phyloP scores from a whole-genome alignment of 2,329 filamentous ascomycete species.

The Calonectria montana region DNA sequence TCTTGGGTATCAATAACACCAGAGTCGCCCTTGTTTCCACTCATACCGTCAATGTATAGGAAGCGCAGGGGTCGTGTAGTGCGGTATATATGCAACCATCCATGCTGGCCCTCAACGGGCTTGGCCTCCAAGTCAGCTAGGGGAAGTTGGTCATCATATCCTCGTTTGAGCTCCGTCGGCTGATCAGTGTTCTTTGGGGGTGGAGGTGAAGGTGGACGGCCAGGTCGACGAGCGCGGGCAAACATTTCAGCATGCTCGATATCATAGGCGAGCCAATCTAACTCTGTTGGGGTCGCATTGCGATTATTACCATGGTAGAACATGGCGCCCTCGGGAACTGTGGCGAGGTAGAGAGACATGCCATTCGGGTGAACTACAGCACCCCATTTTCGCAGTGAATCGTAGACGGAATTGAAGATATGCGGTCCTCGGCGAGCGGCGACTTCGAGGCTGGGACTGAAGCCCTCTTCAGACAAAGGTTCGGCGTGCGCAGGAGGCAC shows the following conservation, averaged over 20 bases:
- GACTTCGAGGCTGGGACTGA: slow-evolving; percentile 9
- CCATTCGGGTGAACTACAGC: slow-evolving; percentile 72
- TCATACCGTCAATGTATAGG: slow-evolving; percentile 69
- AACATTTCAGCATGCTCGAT: slow-evolving; percentile 71
- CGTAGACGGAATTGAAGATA: slow-evolving; percentile 72
- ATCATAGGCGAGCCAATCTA: slow-evolving; percentile 73
- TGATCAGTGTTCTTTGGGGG: not conserved
- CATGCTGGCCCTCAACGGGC: slow-evolving; percentile 32
- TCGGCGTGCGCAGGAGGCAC: not conserved
- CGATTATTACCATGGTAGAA: slow-evolving; percentile 66
- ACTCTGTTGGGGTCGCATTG: slow-evolving; percentile 57
- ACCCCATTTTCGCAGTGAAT: slow-evolving; percentile 72
- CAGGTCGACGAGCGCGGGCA: slow-evolving; percentile 44
- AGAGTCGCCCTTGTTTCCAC: slow-evolving; percentile 62
- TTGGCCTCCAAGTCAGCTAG: not conserved
- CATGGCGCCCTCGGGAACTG: slow-evolving; percentile 63
- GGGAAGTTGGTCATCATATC: not conserved
- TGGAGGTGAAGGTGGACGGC: not conserved
- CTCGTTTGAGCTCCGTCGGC: not conserved
- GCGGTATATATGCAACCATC: slow-evolving; percentile 66
- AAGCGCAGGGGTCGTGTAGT: slow-evolving; percentile 59
- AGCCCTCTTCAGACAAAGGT: not conserved
- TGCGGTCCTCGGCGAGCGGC: slow-evolving; percentile 47
- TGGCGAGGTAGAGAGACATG: slow-evolving; percentile 69
- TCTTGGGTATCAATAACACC: slow-evolving; percentile 19